phyloP scores from a whole-genome alignment of 352 stramenopile species.

The Globisporangium cystogenes region DNA sequence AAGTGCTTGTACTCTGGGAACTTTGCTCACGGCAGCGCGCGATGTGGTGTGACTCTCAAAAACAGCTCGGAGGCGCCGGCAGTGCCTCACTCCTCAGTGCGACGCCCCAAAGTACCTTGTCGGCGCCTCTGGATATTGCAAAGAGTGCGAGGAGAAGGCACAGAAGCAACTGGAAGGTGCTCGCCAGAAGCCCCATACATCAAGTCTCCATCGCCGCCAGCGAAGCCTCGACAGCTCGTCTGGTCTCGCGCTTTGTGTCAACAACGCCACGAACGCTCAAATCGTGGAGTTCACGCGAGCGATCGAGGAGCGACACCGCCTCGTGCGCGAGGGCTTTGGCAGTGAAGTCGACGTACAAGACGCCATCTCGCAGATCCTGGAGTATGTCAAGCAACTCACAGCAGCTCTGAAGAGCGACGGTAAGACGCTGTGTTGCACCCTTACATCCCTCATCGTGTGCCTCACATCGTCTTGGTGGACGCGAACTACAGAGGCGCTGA shows the following conservation, averaged over 20 bases:
- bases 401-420: conserved; percentile 43
- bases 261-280: conserved; percentile 35
- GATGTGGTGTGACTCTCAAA: conserved; percentile 20
- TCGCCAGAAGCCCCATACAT: conserved; percentile 1
- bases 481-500: conserved; percentile 32
- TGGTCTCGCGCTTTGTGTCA: conserved; percentile 18
- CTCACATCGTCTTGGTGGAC: no score
- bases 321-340: conserved; percentile 11
- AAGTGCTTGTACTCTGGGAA: neutral
- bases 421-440: conserved; percentile 1
- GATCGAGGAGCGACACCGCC: conserved; percentile 16
- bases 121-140: conserved; percentile 51
- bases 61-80: conserved; percentile 30
- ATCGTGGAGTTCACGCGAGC: conserved; percentile 34
- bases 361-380: conserved; percentile 25
- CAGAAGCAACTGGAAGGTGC: neutral
- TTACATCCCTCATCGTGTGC: neutral
- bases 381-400: conserved; percentile 39
- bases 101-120: conserved; percentile 64
- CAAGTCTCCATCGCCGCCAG: conserved; percentile 28
- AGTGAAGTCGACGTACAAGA: conserved; percentile 12
- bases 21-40: no score
- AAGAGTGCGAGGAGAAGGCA: conserved; percentile 45
- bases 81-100: conserved; percentile 63
- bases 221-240: conserved; percentile 37